Percentiles rank a stretch among this genome's conserved stretches.
Evolutionary conservation across 768 basidiomycete genomes (phyloP).

Genomic region (Mycena kentingensis): DNA sequence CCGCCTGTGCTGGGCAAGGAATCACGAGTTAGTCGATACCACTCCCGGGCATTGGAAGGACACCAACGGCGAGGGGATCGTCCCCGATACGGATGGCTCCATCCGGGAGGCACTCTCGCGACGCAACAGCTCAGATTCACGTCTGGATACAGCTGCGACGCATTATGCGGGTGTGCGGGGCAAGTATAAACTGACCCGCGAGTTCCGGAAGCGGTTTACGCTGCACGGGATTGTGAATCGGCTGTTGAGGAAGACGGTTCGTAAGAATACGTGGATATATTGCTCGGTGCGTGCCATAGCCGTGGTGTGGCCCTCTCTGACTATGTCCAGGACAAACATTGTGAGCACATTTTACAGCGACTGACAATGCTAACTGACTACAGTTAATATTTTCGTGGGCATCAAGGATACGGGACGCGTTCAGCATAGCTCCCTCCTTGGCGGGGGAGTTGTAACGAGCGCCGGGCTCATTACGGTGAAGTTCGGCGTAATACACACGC

Average conservation of each 20-base stretch:
- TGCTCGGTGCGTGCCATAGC: constrained; percentile 47
- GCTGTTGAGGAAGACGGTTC: constrained; percentile 58
- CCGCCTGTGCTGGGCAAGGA: constrained; percentile 58
- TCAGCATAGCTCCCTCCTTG: constrained; percentile 65
- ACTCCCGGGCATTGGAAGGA: constrained; percentile 65
- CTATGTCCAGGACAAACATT: constrained; percentile 49
- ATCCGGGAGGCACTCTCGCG: constrained; percentile 24
- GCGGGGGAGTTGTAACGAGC: constrained; percentile 62
- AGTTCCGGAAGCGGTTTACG: constrained; percentile 49
- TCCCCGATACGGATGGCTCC: constrained; percentile 38
- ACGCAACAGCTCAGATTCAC: constrained; percentile 23
- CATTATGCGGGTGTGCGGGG: constrained; percentile 44
- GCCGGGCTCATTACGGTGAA: constrained; percentile 69
- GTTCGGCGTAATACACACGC: constrained; percentile 56
- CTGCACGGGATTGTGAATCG: constrained; percentile 52
- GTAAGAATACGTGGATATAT: constrained; percentile 70
- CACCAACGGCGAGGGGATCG: constrained; percentile 56
- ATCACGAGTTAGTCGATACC: constrained; percentile 60
- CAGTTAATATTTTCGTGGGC: constrained; percentile 67
- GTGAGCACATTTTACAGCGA: constrained; percentile 33
- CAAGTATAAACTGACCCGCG: constrained; percentile 40
- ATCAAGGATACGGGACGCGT: constrained; percentile 57
- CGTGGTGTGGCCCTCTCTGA: neutral
- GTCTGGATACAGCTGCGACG: constrained; percentile 37
- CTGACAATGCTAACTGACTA: neutral